Evolutionary conservation across 2,329 filamentous ascomycete genomes (phyloP).

Genomic region (Colletotrichum cordylinicola): DNA sequence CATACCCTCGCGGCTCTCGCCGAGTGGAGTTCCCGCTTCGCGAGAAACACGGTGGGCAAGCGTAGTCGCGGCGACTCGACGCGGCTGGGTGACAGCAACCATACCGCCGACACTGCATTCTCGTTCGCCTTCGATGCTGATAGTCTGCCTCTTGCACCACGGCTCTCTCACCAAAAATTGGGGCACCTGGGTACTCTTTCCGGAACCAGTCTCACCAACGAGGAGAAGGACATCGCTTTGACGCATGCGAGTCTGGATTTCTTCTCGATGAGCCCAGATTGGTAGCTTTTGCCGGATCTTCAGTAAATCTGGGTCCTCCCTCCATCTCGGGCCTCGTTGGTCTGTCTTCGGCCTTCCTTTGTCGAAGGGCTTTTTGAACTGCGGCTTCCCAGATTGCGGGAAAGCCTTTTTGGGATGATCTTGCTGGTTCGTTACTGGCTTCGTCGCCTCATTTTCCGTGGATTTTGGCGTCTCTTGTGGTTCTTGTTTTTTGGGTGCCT

Average conservation of each 20-base stretch:
- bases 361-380: not conserved
- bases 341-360: not conserved
- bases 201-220: slow-evolving; percentile 93
- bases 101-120: slow-evolving; percentile 72
- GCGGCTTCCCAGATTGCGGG: not conserved
- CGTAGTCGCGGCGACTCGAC: slow-evolving; percentile 91
- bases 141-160: slow-evolving; percentile 74
- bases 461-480: not conserved
- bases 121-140: slow-evolving; percentile 47
- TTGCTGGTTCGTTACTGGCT: not conserved
- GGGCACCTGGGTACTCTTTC: slow-evolving; percentile 95
- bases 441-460: not conserved
- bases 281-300: slow-evolving; percentile 72
- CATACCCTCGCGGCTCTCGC: slow-evolving; percentile 45
- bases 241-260: slow-evolving; percentile 70
- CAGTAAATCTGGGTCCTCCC: slow-evolving; percentile 38
- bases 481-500: not conserved
- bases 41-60: slow-evolving; percentile 86
- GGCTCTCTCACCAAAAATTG: slow-evolving; percentile 82
- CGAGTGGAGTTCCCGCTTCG: slow-evolving; percentile 67
- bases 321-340: slow-evolving; percentile 13
- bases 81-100: slow-evolving; percentile 93
- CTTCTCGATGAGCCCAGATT: slow-evolving; percentile 76
- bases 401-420: not conserved
- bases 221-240: slow-evolving; percentile 80